Evolutionary conservation across 805 yeast species (phyloP).

Genomic region (Hagleromyces aurorensis): DNA sequence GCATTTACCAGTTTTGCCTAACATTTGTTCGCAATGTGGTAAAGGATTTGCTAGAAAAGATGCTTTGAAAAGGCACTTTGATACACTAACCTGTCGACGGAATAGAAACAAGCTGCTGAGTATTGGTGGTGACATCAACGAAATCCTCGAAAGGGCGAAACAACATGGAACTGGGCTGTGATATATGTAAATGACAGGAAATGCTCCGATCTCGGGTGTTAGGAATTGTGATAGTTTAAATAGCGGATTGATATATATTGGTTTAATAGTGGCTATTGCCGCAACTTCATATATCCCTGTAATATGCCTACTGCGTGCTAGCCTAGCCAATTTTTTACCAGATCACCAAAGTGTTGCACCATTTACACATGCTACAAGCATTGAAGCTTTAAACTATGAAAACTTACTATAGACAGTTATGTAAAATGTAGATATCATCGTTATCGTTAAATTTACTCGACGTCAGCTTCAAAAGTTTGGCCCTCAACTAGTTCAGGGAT

Average conservation of each 20-base stretch:
- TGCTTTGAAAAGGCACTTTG: slow-evolving; percentile 68
- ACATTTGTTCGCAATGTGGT: slow-evolving; percentile 67
- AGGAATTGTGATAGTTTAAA: too few species aligned
- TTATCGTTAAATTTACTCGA: slow-evolving; percentile 5
- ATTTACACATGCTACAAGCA: slow-evolving; percentile 1
- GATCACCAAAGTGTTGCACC: background rate
- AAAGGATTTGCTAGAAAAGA: slow-evolving; percentile 81
- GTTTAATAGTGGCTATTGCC: too few species aligned
- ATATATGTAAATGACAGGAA: too few species aligned
- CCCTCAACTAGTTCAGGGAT: slow-evolving; percentile 61
- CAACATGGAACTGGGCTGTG: slow-evolving; percentile 23
- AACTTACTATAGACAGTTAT: background rate
- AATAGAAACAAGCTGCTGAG: slow-evolving; percentile 49
- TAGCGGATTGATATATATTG: too few species aligned
- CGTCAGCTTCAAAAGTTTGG: slow-evolving; percentile 53
- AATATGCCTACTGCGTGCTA: too few species aligned
- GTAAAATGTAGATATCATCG: slow-evolving; percentile 1
- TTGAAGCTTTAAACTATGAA: too few species aligned
- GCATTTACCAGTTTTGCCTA: slow-evolving; percentile 62
- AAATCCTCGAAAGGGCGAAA: slow-evolving; percentile 25
- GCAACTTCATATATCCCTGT: too few species aligned
- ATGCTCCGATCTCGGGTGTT: too few species aligned
- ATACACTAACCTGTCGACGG: slow-evolving; percentile 67
- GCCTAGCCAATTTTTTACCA: too few species aligned
- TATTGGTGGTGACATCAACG: slow-evolving; percentile 33